phyloP scores from a whole-genome alignment of 805 yeast genomes.

The Maudiozyma serrabonitensis region DNA sequence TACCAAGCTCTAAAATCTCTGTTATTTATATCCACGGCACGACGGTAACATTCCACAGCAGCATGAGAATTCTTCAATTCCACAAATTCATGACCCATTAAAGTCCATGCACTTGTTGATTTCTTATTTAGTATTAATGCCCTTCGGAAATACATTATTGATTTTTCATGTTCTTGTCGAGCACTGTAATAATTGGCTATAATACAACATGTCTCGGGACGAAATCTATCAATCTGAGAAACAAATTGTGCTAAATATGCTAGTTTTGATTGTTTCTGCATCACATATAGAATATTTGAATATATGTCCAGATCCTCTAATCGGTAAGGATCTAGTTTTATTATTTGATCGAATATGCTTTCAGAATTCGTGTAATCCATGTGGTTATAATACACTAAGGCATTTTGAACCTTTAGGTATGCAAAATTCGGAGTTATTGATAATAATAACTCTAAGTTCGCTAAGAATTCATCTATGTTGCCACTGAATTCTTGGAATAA shows the following conservation, averaged over 20 bases:
- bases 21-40: conserved; percentile 84
- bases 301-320: conserved; percentile 87
- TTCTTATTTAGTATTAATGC: conserved; percentile 74
- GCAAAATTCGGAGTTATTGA: conserved; percentile 61
- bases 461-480: conserved; percentile 43
- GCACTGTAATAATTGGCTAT: conserved; percentile 89
- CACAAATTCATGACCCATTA: conserved; percentile 98
- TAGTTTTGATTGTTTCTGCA: conserved; percentile 78
- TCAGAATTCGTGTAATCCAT: conserved; percentile 80
- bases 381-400: conserved; percentile 73
- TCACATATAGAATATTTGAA: conserved; percentile 90
- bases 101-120: conserved; percentile 89
- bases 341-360: conserved; percentile 61
- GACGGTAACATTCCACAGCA: conserved; percentile 87
- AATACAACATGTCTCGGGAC: conserved; percentile 92
- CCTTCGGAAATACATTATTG: conserved; percentile 84
- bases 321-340: conserved; percentile 69
- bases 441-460: conserved; percentile 40
- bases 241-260: conserved; percentile 83
- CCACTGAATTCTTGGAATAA: conserved; percentile 74
- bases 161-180: conserved; percentile 88
- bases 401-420: conserved; percentile 71
- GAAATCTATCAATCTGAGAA: conserved; percentile 67
- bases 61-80: conserved; percentile 95
- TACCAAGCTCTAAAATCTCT: conserved; percentile 97